Base-by-base conservation (phyloP, 2,329 filamentous ascomycete genomes). In the Pyrenophora graminea region DNA sequence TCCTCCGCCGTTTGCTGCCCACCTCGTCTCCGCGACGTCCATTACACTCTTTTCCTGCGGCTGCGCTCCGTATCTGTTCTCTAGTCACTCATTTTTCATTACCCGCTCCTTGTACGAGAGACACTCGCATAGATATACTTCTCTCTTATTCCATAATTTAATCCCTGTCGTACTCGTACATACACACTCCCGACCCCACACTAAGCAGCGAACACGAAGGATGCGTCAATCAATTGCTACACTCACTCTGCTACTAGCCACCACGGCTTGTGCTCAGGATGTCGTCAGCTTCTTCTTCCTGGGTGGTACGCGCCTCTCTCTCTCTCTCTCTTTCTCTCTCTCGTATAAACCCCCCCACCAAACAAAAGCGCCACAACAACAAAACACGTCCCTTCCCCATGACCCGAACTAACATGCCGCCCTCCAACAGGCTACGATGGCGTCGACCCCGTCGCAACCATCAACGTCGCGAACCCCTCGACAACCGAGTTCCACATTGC, bases 201-300 rank as follows among this genome's bases (percentile, higher is more conserved):
- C 13, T 17, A 13, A 40, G 34, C 27, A 30, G 4, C 27, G 27
- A 21, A 13, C 21, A 56, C 32, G 36, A 33, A 30, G 27, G 33
- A 67, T 67, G 64, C 64, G 58, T 48, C 58, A 62, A 55, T 61
- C 64, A 39, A 41, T 63, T 42, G 51, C 56, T 30, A 12, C 27
- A 18, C 38, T 61, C 30, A 40, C 65, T 12, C 56, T 60, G 18
- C 37, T 61, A 38, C 52, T 64, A 10, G 58, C 62, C 41, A 53
- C 51, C 55, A 44, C 52, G 15, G 60, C 54, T n/a, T 48, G 45
- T 32, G 58, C 62, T 21, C 45, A 55, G n/a, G 53, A 61, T 15
- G 46, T 57, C 17, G 41, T 65, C 33, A 53, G 55, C 17, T 63
- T 63, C 51, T 58, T 54, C 51, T 65, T 61, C 38, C 62, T 59